These are phyloP conservation scores for Sporothrix curviconia DNA, from an alignment of 2,329 filamentous ascomycete genomes.

Conservation along the genomic window DNA sequence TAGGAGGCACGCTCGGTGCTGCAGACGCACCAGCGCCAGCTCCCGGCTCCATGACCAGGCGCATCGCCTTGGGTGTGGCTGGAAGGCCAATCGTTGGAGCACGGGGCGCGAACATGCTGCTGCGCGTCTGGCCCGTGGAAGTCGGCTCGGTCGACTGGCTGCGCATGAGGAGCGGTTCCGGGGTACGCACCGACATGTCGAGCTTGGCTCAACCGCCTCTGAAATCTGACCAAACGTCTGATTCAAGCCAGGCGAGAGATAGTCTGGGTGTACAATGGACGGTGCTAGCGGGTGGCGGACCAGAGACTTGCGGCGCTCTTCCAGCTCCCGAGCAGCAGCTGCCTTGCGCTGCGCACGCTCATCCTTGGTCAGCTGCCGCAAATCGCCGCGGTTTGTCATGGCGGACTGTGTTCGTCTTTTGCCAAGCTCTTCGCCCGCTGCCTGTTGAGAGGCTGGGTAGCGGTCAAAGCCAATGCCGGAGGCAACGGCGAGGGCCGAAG, in stretches of 20 bases:
- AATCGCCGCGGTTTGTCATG: conserved; percentile 38
- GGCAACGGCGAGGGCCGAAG: conserved; percentile 19
- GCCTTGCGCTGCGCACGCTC: conserved; percentile 64
- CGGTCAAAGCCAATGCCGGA: conserved; percentile 14
- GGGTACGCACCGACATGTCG: conserved; percentile 33
- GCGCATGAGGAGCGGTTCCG: conserved; percentile 45
- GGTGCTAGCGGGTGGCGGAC: conserved; percentile 74
- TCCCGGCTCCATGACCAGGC: conserved; percentile 62
- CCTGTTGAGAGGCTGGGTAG: conserved; percentile 18
- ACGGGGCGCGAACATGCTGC: conserved; percentile 44
- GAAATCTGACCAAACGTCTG: conserved; percentile 17
- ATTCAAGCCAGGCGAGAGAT: conserved; percentile 34
- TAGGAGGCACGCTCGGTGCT: conserved; percentile 42
- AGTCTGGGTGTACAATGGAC: conserved; percentile 67
- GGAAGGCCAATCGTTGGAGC: conserved; percentile 67
- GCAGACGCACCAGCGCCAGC: conserved; percentile 30
- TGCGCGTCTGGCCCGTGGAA: conserved; percentile 30
- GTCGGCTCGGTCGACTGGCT: conserved; percentile 61
- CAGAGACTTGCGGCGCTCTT: conserved; percentile 78
- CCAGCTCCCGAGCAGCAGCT: conserved; percentile 73
- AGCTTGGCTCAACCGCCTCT: conserved; percentile 32
- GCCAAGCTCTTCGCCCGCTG: conserved; percentile 18
- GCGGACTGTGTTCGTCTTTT: conserved; percentile 38
- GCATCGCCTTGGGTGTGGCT: conserved; percentile 86
- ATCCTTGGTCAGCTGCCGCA: conserved; percentile 46